Percentiles rank a stretch among this genome's conserved stretches.
phyloP scores from a whole-genome alignment of 352 stramenopile genomes.

The Pythium phragmitis region DNA sequence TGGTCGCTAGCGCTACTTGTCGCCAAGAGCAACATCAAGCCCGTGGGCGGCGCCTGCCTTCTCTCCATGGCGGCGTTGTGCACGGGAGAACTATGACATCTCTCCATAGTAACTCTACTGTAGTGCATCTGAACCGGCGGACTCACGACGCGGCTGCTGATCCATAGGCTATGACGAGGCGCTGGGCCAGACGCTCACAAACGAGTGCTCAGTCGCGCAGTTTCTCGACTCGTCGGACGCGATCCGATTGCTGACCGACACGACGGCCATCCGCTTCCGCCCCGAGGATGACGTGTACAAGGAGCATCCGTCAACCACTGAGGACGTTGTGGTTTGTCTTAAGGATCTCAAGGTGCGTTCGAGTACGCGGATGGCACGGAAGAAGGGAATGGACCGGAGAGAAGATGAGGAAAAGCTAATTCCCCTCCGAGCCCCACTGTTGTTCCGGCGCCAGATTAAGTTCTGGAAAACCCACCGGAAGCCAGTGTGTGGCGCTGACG shows the following conservation, averaged over 20 bases:
- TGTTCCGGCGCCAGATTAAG: constrained; percentile 87
- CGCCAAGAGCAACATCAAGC: constrained; percentile 90
- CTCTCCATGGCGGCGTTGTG: constrained; percentile 20
- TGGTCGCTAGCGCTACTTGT: constrained; percentile 86
- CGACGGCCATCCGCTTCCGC: constrained; percentile 92
- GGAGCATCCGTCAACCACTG: constrained; percentile 69
- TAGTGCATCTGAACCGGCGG: constrained; percentile 11
- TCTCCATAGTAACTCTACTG: not conserved
- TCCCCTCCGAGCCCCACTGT: constrained; percentile 81
- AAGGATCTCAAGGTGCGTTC: constrained; percentile 91
- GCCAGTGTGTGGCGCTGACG: constrained; percentile 72
- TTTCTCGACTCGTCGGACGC: constrained; percentile 91
- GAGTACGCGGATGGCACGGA: not conserved
- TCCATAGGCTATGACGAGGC: constrained; percentile 91
- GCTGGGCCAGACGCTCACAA: constrained; percentile 81
- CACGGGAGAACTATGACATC: constrained; percentile 86
- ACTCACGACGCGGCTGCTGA: not conserved
- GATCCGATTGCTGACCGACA: constrained; percentile 94
- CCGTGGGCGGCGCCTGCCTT: constrained; percentile 42
- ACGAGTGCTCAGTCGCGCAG: constrained; percentile 82
- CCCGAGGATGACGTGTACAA: constrained; percentile 79
- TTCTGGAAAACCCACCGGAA: constrained; percentile 90
- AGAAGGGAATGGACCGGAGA: not conserved
- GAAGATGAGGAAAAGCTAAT: constrained; percentile 83
- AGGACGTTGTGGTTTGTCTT: constrained; percentile 78